Conservation (phyloP, 2,329 filamentous ascomycete genomes). For the Biscogniauxia mediterranea region DNA sequence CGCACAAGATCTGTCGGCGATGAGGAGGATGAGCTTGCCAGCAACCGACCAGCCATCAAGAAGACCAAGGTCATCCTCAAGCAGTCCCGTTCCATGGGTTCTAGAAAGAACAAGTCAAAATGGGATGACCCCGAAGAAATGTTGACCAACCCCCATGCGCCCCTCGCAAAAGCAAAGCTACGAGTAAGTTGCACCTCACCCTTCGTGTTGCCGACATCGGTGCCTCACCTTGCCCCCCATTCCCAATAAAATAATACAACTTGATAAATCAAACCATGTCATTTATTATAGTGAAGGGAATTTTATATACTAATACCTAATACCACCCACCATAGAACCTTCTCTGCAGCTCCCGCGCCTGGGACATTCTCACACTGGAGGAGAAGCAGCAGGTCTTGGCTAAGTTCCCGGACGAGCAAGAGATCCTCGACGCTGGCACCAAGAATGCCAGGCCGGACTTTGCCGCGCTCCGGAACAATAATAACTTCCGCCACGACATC, state of each 20-base stretch:
- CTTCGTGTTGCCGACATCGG: no score
- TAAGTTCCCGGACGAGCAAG: slow-evolving; percentile 36
- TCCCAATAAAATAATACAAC: no score
- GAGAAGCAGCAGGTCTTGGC: slow-evolving; percentile 36
- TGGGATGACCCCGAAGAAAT: slow-evolving; percentile 34
- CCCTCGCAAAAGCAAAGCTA: slow-evolving; percentile 35
- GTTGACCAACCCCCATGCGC: slow-evolving; percentile 36
- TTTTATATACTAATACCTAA: neutral
- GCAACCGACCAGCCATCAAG: slow-evolving; percentile 20
- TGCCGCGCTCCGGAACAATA: slow-evolving; percentile 43
- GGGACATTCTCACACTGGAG: slow-evolving; percentile 35
- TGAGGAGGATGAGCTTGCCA: slow-evolving; percentile 16
- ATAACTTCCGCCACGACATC: slow-evolving; percentile 47
- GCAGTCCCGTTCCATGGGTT: slow-evolving; percentile 26
- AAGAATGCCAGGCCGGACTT: slow-evolving; percentile 41
- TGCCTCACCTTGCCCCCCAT: neutral
- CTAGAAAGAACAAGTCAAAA: slow-evolving; percentile 27
- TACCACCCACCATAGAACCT: slow-evolving; percentile 30
- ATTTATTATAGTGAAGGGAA: neutral
- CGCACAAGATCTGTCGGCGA: slow-evolving; percentile 4
- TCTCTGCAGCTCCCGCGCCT: slow-evolving; percentile 37
- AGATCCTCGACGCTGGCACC: slow-evolving; percentile 38
- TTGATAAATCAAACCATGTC: neutral
- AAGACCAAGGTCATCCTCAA: slow-evolving; percentile 24
- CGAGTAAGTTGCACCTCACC: slow-evolving; percentile 29